These are phyloP conservation scores for Aspergillus latus DNA, from an alignment of 2,329 filamentous ascomycete species.

Conservation along the genomic window DNA sequence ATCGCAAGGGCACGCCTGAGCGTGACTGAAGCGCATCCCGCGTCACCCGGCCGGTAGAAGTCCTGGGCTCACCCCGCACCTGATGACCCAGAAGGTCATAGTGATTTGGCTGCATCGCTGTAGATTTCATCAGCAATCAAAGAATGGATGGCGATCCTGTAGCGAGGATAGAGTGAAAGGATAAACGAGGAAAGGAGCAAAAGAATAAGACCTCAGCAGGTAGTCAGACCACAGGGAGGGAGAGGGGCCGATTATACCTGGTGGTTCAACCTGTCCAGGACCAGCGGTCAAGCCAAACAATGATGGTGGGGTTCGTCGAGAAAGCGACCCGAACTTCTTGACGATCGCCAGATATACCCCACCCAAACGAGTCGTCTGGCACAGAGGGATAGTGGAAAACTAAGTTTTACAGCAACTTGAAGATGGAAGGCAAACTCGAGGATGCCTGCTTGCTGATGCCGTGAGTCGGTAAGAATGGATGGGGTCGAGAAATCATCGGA, in stretches of 20 bases:
- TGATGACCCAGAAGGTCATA: conserved; percentile 41
- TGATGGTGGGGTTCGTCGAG: conserved; percentile 16
- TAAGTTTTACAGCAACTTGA: neutral
- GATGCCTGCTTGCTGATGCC: conserved; percentile 1
- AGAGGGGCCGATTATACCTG: conserved; percentile 4
- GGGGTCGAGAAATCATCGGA: conserved; percentile 8
- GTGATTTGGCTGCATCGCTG: conserved; percentile 43
- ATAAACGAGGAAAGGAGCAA: neutral
- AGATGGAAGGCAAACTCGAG: neutral
- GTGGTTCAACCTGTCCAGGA: conserved; percentile 8
- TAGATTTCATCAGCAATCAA: conserved; percentile 3
- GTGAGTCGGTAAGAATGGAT: neutral
- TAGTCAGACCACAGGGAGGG: conserved; percentile 10
- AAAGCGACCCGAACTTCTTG: conserved; percentile 13
- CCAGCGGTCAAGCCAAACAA: conserved; percentile 14
- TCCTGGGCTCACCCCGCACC: conserved; percentile 33
- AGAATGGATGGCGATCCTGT: neutral
- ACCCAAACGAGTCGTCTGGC: neutral
- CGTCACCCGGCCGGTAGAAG: conserved; percentile 32
- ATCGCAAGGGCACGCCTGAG: conserved; percentile 37
- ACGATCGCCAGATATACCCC: conserved; percentile 1
- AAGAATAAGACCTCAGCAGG: conserved; percentile 8
- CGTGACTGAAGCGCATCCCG: conserved; percentile 38
- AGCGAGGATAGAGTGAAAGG: neutral
- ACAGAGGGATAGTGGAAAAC: neutral